Percentiles rank a stretch among this genome's conserved stretches.
These are phyloP conservation scores for Curvularia hawaiiensis DNA, from an alignment of 2,329 filamentous ascomycete genomes.

Conservation along the genomic window DNA sequence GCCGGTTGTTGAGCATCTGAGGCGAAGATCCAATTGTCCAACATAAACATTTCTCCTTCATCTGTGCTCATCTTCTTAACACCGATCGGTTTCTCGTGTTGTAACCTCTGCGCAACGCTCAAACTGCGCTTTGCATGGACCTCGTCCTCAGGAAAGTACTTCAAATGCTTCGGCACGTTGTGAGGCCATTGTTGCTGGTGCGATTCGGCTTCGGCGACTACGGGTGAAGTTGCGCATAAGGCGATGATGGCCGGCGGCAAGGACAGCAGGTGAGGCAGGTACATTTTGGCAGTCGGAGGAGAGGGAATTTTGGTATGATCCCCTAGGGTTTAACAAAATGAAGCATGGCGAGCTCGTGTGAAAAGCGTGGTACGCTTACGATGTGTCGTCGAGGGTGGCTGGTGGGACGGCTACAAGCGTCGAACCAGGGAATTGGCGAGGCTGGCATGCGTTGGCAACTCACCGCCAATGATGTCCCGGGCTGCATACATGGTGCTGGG, in stretches of 20 bases:
- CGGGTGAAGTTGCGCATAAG: conserved; percentile 29
- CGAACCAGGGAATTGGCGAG: conserved; percentile 40
- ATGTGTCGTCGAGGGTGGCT: conserved; percentile 35
- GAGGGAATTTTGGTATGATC: conserved; percentile 10
- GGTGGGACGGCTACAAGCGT: conserved; percentile 24
- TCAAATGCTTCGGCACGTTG: conserved; percentile 52
- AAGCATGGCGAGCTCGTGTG: conserved; percentile 20
- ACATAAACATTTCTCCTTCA: conserved; percentile 74
- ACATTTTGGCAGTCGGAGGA: conserved; percentile 28
- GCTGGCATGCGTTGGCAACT: conserved; percentile 42
- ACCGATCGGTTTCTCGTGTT: conserved; percentile 59
- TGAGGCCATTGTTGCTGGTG: conserved; percentile 49
- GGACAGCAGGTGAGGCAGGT: conserved; percentile 33
- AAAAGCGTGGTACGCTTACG: conserved; percentile 1
- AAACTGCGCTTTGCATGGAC: conserved; percentile 49
- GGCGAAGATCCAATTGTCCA: conserved; percentile 65
- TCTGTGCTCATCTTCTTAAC: conserved; percentile 75
- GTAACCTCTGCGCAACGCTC: conserved; percentile 48
- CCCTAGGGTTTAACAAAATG: conserved; percentile 14
- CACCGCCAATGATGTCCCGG: conserved; percentile 25
- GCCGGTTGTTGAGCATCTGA: conserved; percentile 20
- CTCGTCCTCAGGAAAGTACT: conserved; percentile 57
- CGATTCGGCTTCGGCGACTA: conserved; percentile 28
- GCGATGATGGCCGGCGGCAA: conserved; percentile 39
- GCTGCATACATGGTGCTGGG: conserved; percentile 23